Conservation (phyloP, 2,329 filamentous ascomycete genomes). For the Phialophora expanda region DNA sequence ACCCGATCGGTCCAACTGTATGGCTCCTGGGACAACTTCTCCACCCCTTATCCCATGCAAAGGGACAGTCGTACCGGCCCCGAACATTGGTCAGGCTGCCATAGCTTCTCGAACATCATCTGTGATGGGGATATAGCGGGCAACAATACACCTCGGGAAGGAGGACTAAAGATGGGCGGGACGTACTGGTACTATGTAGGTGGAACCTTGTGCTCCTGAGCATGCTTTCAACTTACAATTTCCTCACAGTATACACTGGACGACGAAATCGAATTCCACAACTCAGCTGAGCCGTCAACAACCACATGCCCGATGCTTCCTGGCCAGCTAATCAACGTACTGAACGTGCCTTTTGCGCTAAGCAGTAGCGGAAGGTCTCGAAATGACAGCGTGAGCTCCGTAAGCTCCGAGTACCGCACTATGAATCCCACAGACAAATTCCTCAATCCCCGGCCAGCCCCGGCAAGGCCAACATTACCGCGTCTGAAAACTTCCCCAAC, state of each 20-base stretch:
- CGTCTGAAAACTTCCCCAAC: slow-evolving; percentile 54
- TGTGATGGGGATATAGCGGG: slow-evolving; percentile 72
- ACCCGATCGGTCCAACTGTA: slow-evolving; percentile 73
- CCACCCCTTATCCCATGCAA: slow-evolving; percentile 77
- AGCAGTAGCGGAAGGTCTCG: slow-evolving; percentile 57
- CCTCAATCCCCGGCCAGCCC: slow-evolving; percentile 67
- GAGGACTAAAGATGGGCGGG: slow-evolving; percentile 87
- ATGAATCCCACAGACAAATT: slow-evolving; percentile 81
- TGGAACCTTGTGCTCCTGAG: slow-evolving; percentile 36
- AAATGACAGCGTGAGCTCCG: slow-evolving; percentile 69
- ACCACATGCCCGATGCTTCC: slow-evolving; percentile 83
- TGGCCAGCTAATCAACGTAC: slow-evolving; percentile 82
- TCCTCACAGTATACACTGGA: slow-evolving; percentile 76
- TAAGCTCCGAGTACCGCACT: slow-evolving; percentile 67
- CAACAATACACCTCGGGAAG: slow-evolving; percentile 63
- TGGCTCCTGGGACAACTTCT: slow-evolving; percentile 96
- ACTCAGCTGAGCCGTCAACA: slow-evolving; percentile 73
- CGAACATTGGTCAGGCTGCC: slow-evolving; percentile 84
- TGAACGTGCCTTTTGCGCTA: slow-evolving; percentile 76
- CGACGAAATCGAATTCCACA: slow-evolving; percentile 75
- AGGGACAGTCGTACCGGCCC: slow-evolving; percentile 75
- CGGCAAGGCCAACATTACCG: slow-evolving; percentile 52
- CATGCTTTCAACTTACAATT: slow-evolving; percentile 36
- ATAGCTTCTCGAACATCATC: slow-evolving; percentile 82
- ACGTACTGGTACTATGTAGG: slow-evolving; percentile 96